Base-by-base conservation (phyloP, 2,329 filamentous ascomycete genomes). In the Berkeleyomyces basicola region DNA sequence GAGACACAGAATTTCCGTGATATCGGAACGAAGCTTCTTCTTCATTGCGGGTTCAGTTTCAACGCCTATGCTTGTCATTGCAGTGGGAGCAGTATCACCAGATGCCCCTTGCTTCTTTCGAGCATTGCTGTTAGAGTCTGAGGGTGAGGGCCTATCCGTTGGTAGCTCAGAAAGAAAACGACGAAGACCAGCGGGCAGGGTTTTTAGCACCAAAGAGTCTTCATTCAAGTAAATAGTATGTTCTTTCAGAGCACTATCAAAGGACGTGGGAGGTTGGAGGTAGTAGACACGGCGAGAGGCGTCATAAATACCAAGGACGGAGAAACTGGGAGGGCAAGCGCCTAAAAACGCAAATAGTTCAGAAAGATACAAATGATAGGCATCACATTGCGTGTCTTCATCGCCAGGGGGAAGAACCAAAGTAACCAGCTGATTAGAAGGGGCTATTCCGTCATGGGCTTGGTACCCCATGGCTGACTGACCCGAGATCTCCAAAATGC, bases 21-120 rank as follows among this genome's bases (percentile, higher is more conserved):
- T 60, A 55, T 64, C 63, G 23, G 63, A 64, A n/a, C 63, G 55
- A 42, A 64, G 46, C 23, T 60, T 64, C 39, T 58, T 62, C 42
- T 64, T 64, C 31, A 58, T 62, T 7, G 60, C 63, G n/a, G 63
- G 63, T 58, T 64, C 60, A 46, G 63, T 62, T 43, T 64, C 63
- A 42, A 64, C 60, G 36, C 63, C 60, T 40, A 49, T 31, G 16
- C 44, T 59, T 10, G 59, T 31, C 49, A 59, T 39, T 16, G 59
- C 57, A 31, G 33, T 46, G 42, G 44, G 36, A 9, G 53, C 16
- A 31, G 7, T 58, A 55, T 55, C 51, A 3, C 51, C 7, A 4
- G 23, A 5, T n/a, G 51, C 10, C 33, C 51, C 33, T 37, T 31
- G 7, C 39, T 55, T 55, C 51, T 55, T 55, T 9, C 16, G 33